Evolutionary conservation across 2,329 filamentous ascomycete species (phyloP), one percentile per base, ranked within the genome.

Genomic region (Berkeleyomyces basicola): DNA sequence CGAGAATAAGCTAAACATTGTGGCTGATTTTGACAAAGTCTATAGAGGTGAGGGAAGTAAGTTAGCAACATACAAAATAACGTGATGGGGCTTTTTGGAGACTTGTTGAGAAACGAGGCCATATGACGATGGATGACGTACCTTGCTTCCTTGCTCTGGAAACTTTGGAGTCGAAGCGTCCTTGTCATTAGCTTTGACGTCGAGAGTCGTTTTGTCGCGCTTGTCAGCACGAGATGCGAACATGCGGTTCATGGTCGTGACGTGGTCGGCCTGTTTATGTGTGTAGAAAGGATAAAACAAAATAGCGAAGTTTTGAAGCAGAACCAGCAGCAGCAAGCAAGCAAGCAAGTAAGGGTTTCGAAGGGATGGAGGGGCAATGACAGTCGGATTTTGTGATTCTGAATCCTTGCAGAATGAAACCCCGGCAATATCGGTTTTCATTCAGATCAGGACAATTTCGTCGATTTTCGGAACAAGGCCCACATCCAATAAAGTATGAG

Each of bases 201-300:
- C 59, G 6, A 14, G 36, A 16, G 36, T 9, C 39, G 37, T 11
- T 31, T 64, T 61, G 10, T 61, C 59, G 59, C 59, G 59, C 63
- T 64, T 64, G n/a, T 64, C 63, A 3, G 49, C 39, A 16, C 51
- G 59, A 39, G 59, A 59, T 16, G 40, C 39, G 31, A 64, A 64
- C 42, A 64, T 58, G 11, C 51, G 53, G 39, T 59, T 64, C 63
- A 61, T 64, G 36, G 40, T 51, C 3, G 16, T 39, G 39, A 44
- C 10, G 39, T 11, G 4, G 55, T 58, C 14, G 43, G 7, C 3
- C 2, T 53, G 3, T 23, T 4, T 23, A 23, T 23, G 23, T 23
- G 23, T 23, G 23, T 23, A 40, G 31, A 33, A 36, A 44, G 2
- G 11, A 33, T 49, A 40, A n/a, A 49, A 11, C 14, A 9, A 16